A percentile compares a stretch with the other conserved stretches of the same genome.
Evolutionary conservation across 1,284 basidiomycete genomes (phyloP).

Genomic region (Abortiporus biennis): DNA sequence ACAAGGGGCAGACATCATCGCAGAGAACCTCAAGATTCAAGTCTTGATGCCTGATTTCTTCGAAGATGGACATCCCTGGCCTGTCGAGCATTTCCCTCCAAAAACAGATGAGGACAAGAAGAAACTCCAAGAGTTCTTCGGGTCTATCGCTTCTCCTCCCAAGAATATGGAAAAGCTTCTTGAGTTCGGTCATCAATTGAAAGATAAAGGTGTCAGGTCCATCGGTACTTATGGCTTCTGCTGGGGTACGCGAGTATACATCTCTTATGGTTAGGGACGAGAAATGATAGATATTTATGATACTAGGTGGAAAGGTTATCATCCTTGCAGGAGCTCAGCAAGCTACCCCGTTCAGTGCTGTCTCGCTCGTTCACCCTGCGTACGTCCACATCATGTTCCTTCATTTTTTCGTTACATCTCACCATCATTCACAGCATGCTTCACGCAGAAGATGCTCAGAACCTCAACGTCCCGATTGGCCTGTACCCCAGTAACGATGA

Average conservation of each 20-base stretch:
- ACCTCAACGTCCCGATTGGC: constrained; percentile 49
- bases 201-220: constrained; percentile 37
- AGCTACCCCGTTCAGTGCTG: constrained; percentile 39
- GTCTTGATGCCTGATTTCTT: constrained; percentile 68
- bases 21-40: constrained; percentile 39
- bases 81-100: constrained; percentile 47
- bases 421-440: constrained; percentile 39
- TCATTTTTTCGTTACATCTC: background rate
- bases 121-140: constrained; percentile 50
- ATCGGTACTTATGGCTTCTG: constrained; percentile 54
- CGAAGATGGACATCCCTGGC: constrained; percentile 45
- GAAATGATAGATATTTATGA: too few species aligned
- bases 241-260: constrained; percentile 38
- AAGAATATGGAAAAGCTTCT: constrained; percentile 38
- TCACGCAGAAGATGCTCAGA: constrained; percentile 43
- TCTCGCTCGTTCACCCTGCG: constrained; percentile 53
- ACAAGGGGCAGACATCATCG: constrained; percentile 60
- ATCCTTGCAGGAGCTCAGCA: constrained; percentile 30
- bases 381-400: constrained; percentile 21
- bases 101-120: constrained; percentile 41
- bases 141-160: constrained; percentile 38
- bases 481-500: constrained; percentile 62
- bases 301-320: constrained; percentile 48
- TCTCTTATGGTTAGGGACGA: background rate
- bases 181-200: constrained; percentile 39